These are phyloP conservation scores for Fusarium zealandicum DNA, from an alignment of 2,329 filamentous ascomycete species.

Conservation along the genomic window DNA sequence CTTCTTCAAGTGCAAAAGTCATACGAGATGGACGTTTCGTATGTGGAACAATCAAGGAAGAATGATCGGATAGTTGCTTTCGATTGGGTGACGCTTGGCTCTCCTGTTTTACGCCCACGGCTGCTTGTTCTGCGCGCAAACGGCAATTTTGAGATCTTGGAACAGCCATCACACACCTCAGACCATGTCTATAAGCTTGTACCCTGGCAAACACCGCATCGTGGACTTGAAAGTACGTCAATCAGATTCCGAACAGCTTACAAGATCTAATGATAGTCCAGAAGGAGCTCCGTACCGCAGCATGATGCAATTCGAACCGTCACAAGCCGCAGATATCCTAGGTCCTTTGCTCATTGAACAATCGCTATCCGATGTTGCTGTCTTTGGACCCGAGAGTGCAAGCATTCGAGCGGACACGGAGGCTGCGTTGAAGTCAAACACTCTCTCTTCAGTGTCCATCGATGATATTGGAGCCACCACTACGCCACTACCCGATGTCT, in stretches of 20 bases:
- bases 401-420: slow-evolving; percentile 53
- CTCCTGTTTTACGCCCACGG: slow-evolving; percentile 63
- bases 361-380: slow-evolving; percentile 59
- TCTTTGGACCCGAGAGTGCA: slow-evolving; percentile 63
- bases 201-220: slow-evolving; percentile 66
- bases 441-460: slow-evolving; percentile 45
- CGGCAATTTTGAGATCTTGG: slow-evolving; percentile 67
- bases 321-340: slow-evolving; percentile 60
- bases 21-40: slow-evolving; percentile 68
- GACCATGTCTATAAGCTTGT: slow-evolving; percentile 67
- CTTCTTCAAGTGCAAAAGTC: slow-evolving; percentile 66
- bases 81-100: slow-evolving; percentile 69
- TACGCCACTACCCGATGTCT: slow-evolving; percentile 51
- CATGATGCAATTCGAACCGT: slow-evolving; percentile 65
- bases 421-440: slow-evolving; percentile 48
- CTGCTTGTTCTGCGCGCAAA: slow-evolving; percentile 66
- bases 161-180: slow-evolving; percentile 65
- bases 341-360: slow-evolving; percentile 63
- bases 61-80: slow-evolving; percentile 71
- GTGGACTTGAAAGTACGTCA: slow-evolving; percentile 60
- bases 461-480: slow-evolving; percentile 48
- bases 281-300: slow-evolving; percentile 61
- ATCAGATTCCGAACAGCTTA: background rate
- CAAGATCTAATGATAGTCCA: slow-evolving; percentile 39
- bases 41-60: slow-evolving; percentile 58